Base-by-base conservation (phyloP, 2,329 filamentous ascomycete genomes). In the Arthrobotrys entomopaga region DNA sequence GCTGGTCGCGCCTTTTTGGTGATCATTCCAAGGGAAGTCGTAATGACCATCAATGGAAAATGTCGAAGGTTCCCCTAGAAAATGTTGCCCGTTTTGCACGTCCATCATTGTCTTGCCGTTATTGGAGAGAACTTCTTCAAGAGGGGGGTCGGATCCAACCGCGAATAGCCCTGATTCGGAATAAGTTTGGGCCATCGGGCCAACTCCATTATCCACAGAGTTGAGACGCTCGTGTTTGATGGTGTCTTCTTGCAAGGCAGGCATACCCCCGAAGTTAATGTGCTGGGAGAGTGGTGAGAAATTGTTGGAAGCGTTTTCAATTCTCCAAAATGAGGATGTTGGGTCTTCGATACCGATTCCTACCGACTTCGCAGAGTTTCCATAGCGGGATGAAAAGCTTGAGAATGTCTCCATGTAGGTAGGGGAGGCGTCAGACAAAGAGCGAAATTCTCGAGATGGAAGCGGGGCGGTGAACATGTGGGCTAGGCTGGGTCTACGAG, bases 401-500 rank as follows among this genome's bases (percentile, higher is more conserved):
- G 70, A 74, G 34, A 74, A 74, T 11, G 70, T 63, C 42, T 74
- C 70, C 52, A 64, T 65, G 24, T 74, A 74, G 5, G 70, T 74
- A 1, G 70, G 70, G 42, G 70, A 74, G 11, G 70, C 70, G 42
- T 74, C 70, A 19, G 70, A 74, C 29, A 74, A 60, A 10, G 70
- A 74, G 16, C 70, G 70, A n/a, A 74, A 74, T 38, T 74, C 70
- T 34, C 70, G 56, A 11, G 70, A 74, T 26, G 70, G 70, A 11
- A 74, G 42, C 6, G 70, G 70, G n/a, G 63, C 70, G 20, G 66
- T 67, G 53, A 77, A 77, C 76, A 78, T 77, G 26, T 77, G 77
- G 46, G 77, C 76, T 26, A 78, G 69, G 53, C 78, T 78, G 19
- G 77, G 52, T 24, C 73, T 70, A 22, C 77, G 78, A n/a, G 78